Percentiles rank a stretch among this genome's conserved stretches.
Conservation (phyloP, 192 early-diverging fungal species). For the Dissophora globulifera region DNA sequence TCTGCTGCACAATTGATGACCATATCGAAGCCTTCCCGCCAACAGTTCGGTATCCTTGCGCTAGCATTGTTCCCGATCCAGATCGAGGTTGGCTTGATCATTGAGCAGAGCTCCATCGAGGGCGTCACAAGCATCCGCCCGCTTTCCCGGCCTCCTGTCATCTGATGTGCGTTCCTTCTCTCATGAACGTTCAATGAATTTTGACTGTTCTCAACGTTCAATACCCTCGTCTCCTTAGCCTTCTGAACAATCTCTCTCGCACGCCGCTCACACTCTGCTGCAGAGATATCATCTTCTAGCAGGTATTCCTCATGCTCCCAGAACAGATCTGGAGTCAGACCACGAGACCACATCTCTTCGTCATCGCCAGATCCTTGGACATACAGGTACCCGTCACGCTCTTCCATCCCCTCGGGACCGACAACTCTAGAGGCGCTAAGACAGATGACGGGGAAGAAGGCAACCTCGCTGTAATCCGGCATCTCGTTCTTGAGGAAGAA, state of each 20-base stretch:
- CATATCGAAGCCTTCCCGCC: conserved; percentile 71
- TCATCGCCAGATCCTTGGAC: conserved; percentile 94
- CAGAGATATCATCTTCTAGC: conserved; percentile 29
- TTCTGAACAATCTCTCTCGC: conserved; percentile 28
- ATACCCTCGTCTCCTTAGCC: conserved; percentile 13
- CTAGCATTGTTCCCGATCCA: conserved; percentile 55
- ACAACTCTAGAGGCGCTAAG: conserved; percentile 78
- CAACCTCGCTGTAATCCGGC: conserved; percentile 59
- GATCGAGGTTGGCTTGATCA: conserved; percentile 39
- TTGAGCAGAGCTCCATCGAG: conserved; percentile 48
- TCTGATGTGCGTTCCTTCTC: too few relatives aligned
- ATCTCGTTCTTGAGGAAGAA: conserved; percentile 50
- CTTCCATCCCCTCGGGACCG: conserved; percentile 59
- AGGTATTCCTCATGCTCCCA: conserved; percentile 46
- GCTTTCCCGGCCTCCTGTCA: background rate
- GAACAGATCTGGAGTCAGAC: conserved; percentile 41
- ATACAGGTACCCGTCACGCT: conserved; percentile 71
- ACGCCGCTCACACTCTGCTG: conserved; percentile 32
- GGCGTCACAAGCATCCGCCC: conserved; percentile 20
- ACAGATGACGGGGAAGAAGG: conserved; percentile 81
- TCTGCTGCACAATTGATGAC: conserved; percentile 77
- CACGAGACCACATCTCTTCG: conserved; percentile 84
- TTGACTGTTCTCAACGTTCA: too few relatives aligned
- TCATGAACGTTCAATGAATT: conserved; percentile 1
- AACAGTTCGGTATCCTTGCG: conserved; percentile 32